Percentiles rank a stretch among this genome's conserved stretches.
phyloP scores from a whole-genome alignment of 1,284 basidiomycete species.

The Microbotryum silenes-acaulis region DNA sequence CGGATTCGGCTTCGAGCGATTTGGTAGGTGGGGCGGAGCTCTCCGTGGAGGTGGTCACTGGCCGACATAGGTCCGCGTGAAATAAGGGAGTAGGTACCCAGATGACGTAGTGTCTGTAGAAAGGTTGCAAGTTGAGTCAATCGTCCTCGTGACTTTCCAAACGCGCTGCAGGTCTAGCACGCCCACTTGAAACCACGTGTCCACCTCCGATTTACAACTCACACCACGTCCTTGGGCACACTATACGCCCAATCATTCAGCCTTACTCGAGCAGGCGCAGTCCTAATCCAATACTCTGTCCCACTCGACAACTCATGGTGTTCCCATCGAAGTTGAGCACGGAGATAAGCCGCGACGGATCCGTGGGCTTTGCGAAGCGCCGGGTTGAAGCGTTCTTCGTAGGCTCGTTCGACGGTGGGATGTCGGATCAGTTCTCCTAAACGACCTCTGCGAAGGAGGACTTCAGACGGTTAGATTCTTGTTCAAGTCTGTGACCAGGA shows the following conservation, averaged over 20 bases:
- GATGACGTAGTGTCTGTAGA: constrained; percentile 52
- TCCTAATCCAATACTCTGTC: constrained; percentile 8
- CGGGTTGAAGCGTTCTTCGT: constrained; percentile 13
- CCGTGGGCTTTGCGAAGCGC: constrained; percentile 2
- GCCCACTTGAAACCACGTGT: no score
- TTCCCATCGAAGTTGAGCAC: constrained; percentile 9
- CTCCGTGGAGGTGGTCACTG: not conserved
- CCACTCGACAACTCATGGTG: not conserved
- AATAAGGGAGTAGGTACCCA: constrained; percentile 66
- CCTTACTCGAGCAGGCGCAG: constrained; percentile 6
- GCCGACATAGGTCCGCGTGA: constrained; percentile 42
- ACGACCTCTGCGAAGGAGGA: not conserved
- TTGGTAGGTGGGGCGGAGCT: constrained; percentile 4
- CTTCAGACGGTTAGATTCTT: not conserved
- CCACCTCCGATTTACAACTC: not conserved
- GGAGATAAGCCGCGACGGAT: constrained; percentile 12
- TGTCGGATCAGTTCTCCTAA: constrained; percentile 14
- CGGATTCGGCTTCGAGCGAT: not conserved
- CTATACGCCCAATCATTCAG: constrained; percentile 21
- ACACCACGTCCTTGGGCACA: constrained; percentile 11
- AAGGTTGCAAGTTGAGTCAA: no score
- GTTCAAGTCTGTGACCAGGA: not conserved
- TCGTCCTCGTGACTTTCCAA: no score
- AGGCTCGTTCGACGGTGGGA: constrained; percentile 13
- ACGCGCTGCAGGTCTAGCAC: not conserved